These are phyloP conservation scores for Cicer yamashitae DNA, from an alignment of 306 rosid species.

Conservation along the genomic window DNA sequence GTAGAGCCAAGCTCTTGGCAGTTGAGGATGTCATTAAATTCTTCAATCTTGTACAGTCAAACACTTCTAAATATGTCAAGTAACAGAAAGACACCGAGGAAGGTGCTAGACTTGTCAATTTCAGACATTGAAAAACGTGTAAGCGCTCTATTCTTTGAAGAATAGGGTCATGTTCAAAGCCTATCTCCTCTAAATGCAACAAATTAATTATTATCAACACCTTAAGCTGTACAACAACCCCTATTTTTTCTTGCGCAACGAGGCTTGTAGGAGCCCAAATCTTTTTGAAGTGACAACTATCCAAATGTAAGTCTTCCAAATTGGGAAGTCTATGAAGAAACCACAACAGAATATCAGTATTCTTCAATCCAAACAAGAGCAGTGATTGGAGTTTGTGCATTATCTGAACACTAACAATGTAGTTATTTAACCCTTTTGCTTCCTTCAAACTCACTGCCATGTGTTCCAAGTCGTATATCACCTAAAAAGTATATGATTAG, in stretches of 20 bases:
- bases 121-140: not conserved
- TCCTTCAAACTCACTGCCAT: slow-evolving; percentile 5
- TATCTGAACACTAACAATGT: no score
- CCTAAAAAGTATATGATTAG: no score
- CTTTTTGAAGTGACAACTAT: not conserved
- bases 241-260: not conserved
- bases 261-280: not conserved
- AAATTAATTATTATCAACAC: not conserved
- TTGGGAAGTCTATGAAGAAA: slow-evolving; percentile 34
- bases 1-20: slow-evolving; percentile 4
- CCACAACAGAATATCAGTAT: not conserved
- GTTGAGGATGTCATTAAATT: not conserved
- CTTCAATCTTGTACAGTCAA: not conserved
- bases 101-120: not conserved
- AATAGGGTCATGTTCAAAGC: not conserved
- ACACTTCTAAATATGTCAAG: slow-evolving; percentile 35
- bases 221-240: slow-evolving; percentile 36
- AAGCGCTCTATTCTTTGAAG: slow-evolving; percentile 35
- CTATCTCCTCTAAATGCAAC: not conserved
- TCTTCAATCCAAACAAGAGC: not conserved
- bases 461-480: no score
- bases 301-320: not conserved
- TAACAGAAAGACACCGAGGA: not conserved
- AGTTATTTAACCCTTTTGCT: not conserved
- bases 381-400: not conserved